Evolutionary conservation across 1,139 yeast genomes (phyloP), one percentile per base, ranked within the genome.

Genomic region (Candida tropicalis): DNA sequence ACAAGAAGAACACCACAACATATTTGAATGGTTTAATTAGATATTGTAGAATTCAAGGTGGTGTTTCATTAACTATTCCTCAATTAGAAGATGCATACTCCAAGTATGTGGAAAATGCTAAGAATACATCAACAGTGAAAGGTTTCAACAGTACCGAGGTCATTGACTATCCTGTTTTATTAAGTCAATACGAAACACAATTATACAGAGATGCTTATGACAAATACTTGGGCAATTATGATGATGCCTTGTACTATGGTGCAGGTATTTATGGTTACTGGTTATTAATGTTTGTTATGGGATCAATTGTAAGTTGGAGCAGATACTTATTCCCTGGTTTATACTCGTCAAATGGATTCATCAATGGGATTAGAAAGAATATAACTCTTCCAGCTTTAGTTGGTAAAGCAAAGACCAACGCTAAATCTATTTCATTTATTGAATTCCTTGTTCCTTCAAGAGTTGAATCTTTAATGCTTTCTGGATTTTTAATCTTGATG

Each of bases 261-360:
- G 58, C 69, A 17, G 82, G 72, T 2, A 44, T 72, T 20, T 50
- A 79, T 26, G 78, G 76, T 0, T 79, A 69, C 51, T 79, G 83
- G 82, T 70, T 63, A 1, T 41, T 72, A 2, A 62, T 81, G n/a
- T 53, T 79, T 45, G 18, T 79, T 1, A 22, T 70, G 18, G 73
- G 73, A 2, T 64, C 68, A 2, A 29, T 73, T 11, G 56, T 63
- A 39, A 75, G 79, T 54, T 73, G 80, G 78, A 50, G 63, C 12
- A 60, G 54, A 41, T 16, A 53, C 4, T 46, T 68, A 25, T 54
- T 58, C 26, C 75, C 74, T 1, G 44, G 51, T 1, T 35, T 59
- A 9, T 48, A 53, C 18, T 54, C 53, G 18, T 56, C 62, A 2
- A 64, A 65, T 1, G 57, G 58, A 0, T 15, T 58, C 7, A 41